A percentile compares a stretch with the other conserved stretches of the same genome.
Conservation (phyloP, 2,329 filamentous ascomycete species). For the Bipolaris cookei region DNA sequence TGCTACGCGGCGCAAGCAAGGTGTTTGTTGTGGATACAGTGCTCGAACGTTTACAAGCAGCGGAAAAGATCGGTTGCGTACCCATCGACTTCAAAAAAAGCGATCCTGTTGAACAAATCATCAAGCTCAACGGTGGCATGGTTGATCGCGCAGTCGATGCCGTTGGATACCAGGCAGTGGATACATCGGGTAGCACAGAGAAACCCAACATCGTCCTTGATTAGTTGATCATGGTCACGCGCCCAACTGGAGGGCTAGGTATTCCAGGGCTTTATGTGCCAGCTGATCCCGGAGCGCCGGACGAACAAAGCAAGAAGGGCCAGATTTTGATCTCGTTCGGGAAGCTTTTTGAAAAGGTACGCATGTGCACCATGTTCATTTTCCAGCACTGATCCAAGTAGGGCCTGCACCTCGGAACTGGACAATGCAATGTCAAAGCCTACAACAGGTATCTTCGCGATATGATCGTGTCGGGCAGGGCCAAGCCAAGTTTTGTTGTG, state of each 20-base stretch:
- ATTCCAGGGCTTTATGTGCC: conserved; percentile 64
- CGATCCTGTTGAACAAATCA: conserved; percentile 67
- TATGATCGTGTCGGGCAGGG: conserved; percentile 68
- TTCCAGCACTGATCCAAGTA: conserved; percentile 32
- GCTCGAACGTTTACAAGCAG: conserved; percentile 63
- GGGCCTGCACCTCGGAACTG: conserved; percentile 66
- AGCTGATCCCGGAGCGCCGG: conserved; percentile 67
- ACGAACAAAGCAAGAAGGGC: conserved; percentile 65
- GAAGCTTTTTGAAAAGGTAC: conserved; percentile 71
- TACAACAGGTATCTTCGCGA: conserved; percentile 72
- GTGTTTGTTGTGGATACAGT: conserved; percentile 70
- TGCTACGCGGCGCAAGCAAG: conserved; percentile 65
- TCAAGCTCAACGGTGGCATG: conserved; percentile 64
- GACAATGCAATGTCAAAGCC: conserved; percentile 71
- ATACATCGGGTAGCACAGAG: conserved; percentile 61
- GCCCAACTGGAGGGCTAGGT: conserved; percentile 66
- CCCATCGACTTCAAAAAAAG: conserved; percentile 66
- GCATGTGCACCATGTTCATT: neutral
- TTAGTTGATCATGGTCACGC: conserved; percentile 67
- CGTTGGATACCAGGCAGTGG: conserved; percentile 69
- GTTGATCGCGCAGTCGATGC: conserved; percentile 70
- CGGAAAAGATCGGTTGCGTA: conserved; percentile 66
- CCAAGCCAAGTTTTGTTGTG: conserved; percentile 71
- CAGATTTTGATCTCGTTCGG: conserved; percentile 70
- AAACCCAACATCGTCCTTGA: conserved; percentile 68